Evolutionary conservation across 2,329 filamentous ascomycete species (phyloP).

Genomic region (Nigrospora oryzae): DNA sequence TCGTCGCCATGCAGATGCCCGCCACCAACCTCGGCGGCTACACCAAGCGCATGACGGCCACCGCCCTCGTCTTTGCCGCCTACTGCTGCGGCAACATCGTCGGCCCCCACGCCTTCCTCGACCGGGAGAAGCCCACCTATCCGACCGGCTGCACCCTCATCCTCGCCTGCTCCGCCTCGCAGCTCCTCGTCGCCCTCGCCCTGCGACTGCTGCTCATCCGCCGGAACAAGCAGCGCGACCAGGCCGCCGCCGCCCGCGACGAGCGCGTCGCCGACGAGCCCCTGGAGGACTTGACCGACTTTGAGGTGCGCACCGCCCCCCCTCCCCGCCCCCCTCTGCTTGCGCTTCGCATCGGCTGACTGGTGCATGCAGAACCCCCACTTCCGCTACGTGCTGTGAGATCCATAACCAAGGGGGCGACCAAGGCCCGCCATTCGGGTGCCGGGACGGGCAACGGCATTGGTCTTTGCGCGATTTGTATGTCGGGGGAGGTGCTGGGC

Average conservation of each 20-base stretch:
- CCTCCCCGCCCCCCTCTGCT: not conserved
- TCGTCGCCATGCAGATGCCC: conserved; percentile 44
- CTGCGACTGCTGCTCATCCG: conserved; percentile 24
- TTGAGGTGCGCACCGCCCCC: conserved; percentile 19
- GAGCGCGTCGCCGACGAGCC: conserved; percentile 13
- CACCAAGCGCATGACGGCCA: conserved; percentile 36
- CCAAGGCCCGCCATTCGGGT: too few species aligned
- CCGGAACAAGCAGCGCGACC: conserved; percentile 29
- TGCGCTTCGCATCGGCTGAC: not conserved
- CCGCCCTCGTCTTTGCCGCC: conserved; percentile 33
- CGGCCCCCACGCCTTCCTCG: conserved; percentile 36
- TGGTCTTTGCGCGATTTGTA: too few species aligned
- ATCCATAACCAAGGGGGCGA: too few species aligned
- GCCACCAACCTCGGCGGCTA: conserved; percentile 38
- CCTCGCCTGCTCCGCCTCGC: conserved; percentile 33
- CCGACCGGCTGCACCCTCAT: conserved; percentile 42
- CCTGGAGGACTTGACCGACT: conserved; percentile 27
- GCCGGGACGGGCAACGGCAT: too few species aligned
- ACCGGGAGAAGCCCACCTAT: conserved; percentile 35
- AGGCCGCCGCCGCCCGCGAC: conserved; percentile 9
- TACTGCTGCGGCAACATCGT: conserved; percentile 41
- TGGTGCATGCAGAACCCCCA: conserved; percentile 12
- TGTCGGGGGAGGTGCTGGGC: too few species aligned
- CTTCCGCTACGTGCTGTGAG: conserved; percentile 16
- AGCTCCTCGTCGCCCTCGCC: conserved; percentile 26